Conservation (phyloP, 306 rosid species). For the Pterocarpus santalinus region DNA sequence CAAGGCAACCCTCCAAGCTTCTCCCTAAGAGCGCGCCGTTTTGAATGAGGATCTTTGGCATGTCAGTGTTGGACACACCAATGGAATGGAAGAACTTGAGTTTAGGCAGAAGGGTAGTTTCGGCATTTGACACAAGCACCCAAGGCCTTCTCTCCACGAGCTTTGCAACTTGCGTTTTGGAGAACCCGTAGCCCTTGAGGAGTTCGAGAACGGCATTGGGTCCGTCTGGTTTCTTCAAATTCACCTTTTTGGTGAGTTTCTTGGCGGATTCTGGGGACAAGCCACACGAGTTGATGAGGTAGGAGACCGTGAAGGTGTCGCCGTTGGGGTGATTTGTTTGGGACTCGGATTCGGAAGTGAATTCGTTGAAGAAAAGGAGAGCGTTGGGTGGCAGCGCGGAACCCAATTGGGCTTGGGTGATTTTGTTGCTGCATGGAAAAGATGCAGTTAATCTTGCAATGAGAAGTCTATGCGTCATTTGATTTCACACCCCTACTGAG, state of each 20-base stretch:
- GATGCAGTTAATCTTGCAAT: neutral
- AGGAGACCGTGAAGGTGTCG: slow-evolving; percentile 41
- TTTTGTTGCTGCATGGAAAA: neutral
- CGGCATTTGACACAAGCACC: slow-evolving; percentile 39
- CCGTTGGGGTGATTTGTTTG: neutral
- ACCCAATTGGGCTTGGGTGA: neutral
- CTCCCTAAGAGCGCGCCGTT: neutral
- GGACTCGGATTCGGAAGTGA: slow-evolving; percentile 21
- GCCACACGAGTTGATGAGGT: slow-evolving; percentile 53
- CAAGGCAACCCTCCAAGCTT: slow-evolving; percentile 10
- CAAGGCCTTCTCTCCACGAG: neutral
- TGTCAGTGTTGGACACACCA: slow-evolving; percentile 48
- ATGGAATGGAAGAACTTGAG: slow-evolving; percentile 47
- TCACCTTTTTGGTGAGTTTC: neutral
- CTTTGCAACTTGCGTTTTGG: slow-evolving; percentile 41
- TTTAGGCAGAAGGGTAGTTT: slow-evolving; percentile 52
- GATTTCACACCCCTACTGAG: no score
- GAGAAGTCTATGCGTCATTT: neutral
- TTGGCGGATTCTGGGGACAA: slow-evolving; percentile 46
- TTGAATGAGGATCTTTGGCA: slow-evolving; percentile 18
- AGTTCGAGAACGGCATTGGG: slow-evolving; percentile 48
- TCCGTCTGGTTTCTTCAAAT: slow-evolving; percentile 10
- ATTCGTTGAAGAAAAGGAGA: neutral
- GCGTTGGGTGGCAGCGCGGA: slow-evolving; percentile 1
- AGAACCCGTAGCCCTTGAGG: slow-evolving; percentile 47